Percentiles rank a stretch among this genome's conserved stretches.
Conservation (phyloP, 192 early-diverging fungal species). For the Podila epicladia region DNA sequence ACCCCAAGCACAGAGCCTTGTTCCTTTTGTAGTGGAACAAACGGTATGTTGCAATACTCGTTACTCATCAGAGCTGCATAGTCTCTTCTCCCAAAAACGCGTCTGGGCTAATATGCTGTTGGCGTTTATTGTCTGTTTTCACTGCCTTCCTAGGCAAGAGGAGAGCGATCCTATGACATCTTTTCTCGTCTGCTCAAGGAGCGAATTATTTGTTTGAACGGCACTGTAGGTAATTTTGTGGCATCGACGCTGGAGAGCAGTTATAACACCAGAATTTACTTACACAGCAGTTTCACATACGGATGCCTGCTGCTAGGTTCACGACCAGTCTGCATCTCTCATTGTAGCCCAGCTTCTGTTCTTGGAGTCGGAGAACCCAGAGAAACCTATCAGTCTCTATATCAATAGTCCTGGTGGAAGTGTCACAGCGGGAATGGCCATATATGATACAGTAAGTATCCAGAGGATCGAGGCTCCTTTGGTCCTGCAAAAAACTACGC, state of each 20-base stretch:
- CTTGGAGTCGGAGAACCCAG: conserved; percentile 93
- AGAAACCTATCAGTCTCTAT: conserved; percentile 94
- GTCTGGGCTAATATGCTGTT: too few species aligned
- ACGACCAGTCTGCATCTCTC: conserved; percentile 85
- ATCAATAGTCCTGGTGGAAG: conserved; percentile 98
- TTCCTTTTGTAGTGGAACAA: conserved; percentile 74
- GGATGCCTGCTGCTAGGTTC: conserved; percentile 55
- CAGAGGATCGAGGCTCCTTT: neutral
- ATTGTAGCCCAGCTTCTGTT: conserved; percentile 97
- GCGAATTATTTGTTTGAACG: conserved; percentile 96
- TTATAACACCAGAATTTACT: too few species aligned
- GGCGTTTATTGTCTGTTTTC: neutral
- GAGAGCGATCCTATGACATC: conserved; percentile 97
- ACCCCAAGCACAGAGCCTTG: conserved; percentile 53
- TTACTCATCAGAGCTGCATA: neutral
- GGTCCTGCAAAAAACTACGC: too few species aligned
- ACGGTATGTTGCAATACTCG: conserved; percentile 53
- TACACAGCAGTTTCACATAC: neutral
- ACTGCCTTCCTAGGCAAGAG: conserved; percentile 62
- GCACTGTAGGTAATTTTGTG: conserved; percentile 64
- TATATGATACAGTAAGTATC: conserved; percentile 82
- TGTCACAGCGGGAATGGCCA: conserved; percentile 95
- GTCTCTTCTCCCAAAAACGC: too few species aligned
- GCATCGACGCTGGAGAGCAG: neutral
- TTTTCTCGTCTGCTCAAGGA: conserved; percentile 97